These are phyloP conservation scores for Friedmanniomyces endolithicus DNA, from an alignment of 495 filamentous ascomycete species.

Conservation along the genomic window DNA sequence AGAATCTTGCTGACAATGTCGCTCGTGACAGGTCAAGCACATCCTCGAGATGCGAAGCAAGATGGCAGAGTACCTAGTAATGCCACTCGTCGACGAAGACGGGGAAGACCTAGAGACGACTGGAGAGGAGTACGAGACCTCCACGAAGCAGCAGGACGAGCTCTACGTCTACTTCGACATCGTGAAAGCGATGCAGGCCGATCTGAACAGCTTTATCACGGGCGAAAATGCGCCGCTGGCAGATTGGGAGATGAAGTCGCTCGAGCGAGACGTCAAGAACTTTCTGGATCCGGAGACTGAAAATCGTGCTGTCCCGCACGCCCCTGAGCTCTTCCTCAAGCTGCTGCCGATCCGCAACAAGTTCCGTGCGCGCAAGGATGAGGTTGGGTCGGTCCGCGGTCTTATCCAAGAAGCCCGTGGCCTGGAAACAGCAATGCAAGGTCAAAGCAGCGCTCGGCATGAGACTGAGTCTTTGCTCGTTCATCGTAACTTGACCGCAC, in stretches of 20 bases:
- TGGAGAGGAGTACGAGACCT: conserved; percentile 79
- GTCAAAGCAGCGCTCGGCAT: conserved; percentile 53
- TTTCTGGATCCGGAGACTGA: conserved; percentile 53
- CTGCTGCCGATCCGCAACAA: conserved; percentile 44
- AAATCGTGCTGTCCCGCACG: conserved; percentile 50
- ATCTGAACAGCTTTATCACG: conserved; percentile 62
- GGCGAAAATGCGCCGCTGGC: conserved; percentile 68
- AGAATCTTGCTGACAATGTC: too few species aligned
- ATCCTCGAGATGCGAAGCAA: conserved; percentile 62
- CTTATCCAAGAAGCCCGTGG: conserved; percentile 56
- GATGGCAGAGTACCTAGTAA: conserved; percentile 54
- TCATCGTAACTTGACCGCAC: conserved; percentile 40
- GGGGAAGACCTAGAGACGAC: conserved; percentile 60
- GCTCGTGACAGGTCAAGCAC: conserved; percentile 37
- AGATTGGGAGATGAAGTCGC: conserved; percentile 55
- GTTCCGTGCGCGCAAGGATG: conserved; percentile 35
- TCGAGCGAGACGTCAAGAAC: conserved; percentile 46
- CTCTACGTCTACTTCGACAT: conserved; percentile 74
- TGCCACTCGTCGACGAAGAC: conserved; percentile 73
- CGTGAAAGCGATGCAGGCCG: conserved; percentile 59
- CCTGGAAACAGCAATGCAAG: conserved; percentile 48
- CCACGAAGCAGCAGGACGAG: conserved; percentile 72
- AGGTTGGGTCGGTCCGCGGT: conserved; percentile 53
- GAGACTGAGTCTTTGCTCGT: conserved; percentile 51
- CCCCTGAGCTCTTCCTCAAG: conserved; percentile 53